phyloP scores from a whole-genome alignment of 495 filamentous ascomycete genomes.

The Penicillium samsonianum region DNA sequence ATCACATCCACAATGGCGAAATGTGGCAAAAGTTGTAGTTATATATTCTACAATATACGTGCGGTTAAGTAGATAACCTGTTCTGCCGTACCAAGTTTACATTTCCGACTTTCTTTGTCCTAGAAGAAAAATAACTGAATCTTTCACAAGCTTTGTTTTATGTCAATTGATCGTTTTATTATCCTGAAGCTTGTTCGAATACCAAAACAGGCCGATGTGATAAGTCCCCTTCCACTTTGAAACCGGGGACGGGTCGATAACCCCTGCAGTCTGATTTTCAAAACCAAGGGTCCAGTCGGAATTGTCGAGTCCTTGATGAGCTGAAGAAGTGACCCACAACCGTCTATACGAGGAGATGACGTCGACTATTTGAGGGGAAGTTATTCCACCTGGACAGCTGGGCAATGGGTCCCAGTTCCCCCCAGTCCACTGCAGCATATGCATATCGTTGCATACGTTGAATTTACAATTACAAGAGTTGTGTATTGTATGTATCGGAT shows the following conservation, averaged over 20 bases:
- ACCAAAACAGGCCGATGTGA: not conserved
- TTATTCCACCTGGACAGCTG: conserved; percentile 5
- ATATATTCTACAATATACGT: not conserved
- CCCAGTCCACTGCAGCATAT: not conserved
- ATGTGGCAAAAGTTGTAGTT: not conserved
- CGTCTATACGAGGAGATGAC: conserved; percentile 33
- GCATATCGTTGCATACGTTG: not conserved
- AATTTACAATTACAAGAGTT: not conserved
- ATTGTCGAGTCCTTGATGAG: conserved; percentile 20
- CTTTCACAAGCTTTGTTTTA: not conserved
- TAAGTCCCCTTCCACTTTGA: not conserved
- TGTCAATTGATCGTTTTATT: not conserved
- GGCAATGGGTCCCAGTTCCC: not conserved
- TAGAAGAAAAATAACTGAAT: not conserved
- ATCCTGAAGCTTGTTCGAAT: not conserved
- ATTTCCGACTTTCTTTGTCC: not conserved
- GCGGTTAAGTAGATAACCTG: not conserved
- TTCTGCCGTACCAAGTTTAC: not conserved
- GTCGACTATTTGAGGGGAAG: conserved; percentile 28
- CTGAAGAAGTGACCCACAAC: conserved; percentile 22
- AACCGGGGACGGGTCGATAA: conserved; percentile 11
- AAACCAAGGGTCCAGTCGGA: conserved; percentile 29
- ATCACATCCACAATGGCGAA: too few relatives aligned
- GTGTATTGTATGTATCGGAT: conserved; percentile 9
- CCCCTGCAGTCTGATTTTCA: conserved; percentile 26